Base-by-base conservation (phyloP, 2,329 filamentous ascomycete genomes). In the Xylariaceae sp. region DNA sequence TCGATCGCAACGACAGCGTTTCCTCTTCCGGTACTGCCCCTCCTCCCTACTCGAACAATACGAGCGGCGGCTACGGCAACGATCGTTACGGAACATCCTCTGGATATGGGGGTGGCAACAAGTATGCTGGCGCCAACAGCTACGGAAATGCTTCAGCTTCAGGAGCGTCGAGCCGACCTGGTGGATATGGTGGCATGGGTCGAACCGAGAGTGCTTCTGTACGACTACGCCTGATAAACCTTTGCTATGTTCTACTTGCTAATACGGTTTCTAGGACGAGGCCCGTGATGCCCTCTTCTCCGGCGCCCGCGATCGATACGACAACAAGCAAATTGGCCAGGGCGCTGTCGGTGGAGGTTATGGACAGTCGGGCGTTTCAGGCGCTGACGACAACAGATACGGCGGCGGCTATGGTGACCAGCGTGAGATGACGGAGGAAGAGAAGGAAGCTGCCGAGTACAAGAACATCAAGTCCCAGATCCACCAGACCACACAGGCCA, bases 401-500 rank as follows among this genome's bases (percentile, higher is more conserved):
- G 76, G 72, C 21, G 76, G 72, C 21, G 77, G 75, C 22, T 82
- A 82, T 52, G 79, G 87, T 42, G 82, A 85, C 45, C 77, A 86
- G 48, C 80, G 88, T 38, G 81, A 95, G 64, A 70, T 95, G 54
- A 95, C 88, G 0, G 88, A 83, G 1, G 89, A 96, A 55, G 80
- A 81, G 74, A 70, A 88, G 62, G 88, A 95, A 45, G 71, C 78
- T 70, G 68, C 84, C 37, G 49, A 52, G 35, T 54, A 52, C 29
- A 39, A 45, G 12, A 34, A 22, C 23, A 22, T 52, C 20, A 52
- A 89, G 64, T 75, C 83, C 55, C 79, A 94, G 59, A 88, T 90
- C 55, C 77, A 77, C 14, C 81, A 83, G 54, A 77, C 89, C 61
- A 92, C 92, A 64, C 79, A 89, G 54, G 83, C 88, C 49, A 88